These are phyloP conservation scores for Citrus unshiu DNA, from an alignment of 345 rosid species.

Conservation along the genomic window DNA sequence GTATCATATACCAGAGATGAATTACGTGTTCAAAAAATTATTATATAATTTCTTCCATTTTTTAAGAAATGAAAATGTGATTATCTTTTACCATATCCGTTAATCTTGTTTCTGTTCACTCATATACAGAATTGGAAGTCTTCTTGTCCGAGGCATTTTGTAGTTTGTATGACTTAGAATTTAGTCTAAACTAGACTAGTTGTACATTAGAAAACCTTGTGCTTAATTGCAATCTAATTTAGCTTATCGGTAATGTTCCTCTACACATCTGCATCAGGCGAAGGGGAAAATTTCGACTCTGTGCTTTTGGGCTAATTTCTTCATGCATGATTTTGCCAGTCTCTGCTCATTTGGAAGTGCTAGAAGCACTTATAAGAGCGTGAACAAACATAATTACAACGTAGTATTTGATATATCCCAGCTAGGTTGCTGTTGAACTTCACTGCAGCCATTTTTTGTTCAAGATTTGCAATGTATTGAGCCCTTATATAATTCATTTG, in stretches of 20 bases:
- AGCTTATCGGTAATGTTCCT: neutral
- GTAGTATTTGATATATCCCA: neutral
- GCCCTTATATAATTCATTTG: neutral
- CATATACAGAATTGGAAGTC: neutral
- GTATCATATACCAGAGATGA: neutral
- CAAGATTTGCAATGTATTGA: neutral
- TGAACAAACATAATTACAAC: neutral
- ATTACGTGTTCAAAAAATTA: neutral
- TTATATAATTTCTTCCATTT: too few relatives aligned
- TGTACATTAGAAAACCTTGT: neutral
- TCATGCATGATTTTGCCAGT: neutral
- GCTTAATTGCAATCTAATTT: neutral
- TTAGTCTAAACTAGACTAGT: neutral
- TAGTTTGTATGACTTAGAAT: neutral
- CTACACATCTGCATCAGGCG: neutral
- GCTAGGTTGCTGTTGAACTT: neutral
- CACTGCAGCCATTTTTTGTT: neutral
- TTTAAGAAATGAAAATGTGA: neutral
- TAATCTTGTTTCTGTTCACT: neutral
- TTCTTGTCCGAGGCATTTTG: neutral
- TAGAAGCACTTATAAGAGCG: neutral
- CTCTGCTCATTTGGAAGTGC: neutral
- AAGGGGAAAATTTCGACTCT: neutral
- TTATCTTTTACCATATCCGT: neutral
- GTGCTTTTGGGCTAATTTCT: neutral